phyloP scores from a whole-genome alignment of 2,329 filamentous ascomycete genomes.

The Stemphylium vesicarium region DNA sequence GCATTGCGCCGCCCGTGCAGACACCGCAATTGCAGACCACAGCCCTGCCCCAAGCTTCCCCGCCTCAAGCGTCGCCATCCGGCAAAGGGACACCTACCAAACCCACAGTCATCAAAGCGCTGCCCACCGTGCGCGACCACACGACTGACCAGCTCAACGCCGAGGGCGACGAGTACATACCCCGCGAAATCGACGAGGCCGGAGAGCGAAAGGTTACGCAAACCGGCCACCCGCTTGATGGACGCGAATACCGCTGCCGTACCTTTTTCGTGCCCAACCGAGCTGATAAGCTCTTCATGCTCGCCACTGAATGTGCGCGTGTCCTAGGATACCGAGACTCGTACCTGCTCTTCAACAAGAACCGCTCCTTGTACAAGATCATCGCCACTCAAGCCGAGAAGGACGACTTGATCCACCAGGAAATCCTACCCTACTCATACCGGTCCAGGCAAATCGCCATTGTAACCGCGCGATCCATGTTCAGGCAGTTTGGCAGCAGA shows the following conservation, averaged over 20 bases:
- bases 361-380: slow-evolving; percentile 94
- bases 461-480: slow-evolving; percentile 97
- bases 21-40: slow-evolving; percentile 62
- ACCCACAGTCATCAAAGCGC: slow-evolving; percentile 80
- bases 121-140: slow-evolving; percentile 95
- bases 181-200: slow-evolving; percentile 88
- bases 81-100: slow-evolving; percentile 79
- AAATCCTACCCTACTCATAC: slow-evolving; percentile 96
- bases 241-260: slow-evolving; percentile 87
- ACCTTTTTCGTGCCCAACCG: slow-evolving; percentile 92
- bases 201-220: slow-evolving; percentile 92
- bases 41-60: slow-evolving; percentile 58
- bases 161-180: slow-evolving; percentile 91
- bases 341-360: slow-evolving; percentile 99
- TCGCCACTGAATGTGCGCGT: slow-evolving; percentile 94
- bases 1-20: slow-evolving; percentile 57
- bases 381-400: slow-evolving; percentile 96
- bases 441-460: slow-evolving; percentile 98
- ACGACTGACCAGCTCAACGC: slow-evolving; percentile 93
- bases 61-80: slow-evolving; percentile 68
- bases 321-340: slow-evolving; percentile 94
- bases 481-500: slow-evolving; percentile 94
- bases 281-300: slow-evolving; percentile 95
- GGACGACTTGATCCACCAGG: slow-evolving; percentile 92
- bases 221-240: slow-evolving; percentile 81